Conservation (phyloP, 352 stramenopile species). For the Globisporangium okanoganense region DNA sequence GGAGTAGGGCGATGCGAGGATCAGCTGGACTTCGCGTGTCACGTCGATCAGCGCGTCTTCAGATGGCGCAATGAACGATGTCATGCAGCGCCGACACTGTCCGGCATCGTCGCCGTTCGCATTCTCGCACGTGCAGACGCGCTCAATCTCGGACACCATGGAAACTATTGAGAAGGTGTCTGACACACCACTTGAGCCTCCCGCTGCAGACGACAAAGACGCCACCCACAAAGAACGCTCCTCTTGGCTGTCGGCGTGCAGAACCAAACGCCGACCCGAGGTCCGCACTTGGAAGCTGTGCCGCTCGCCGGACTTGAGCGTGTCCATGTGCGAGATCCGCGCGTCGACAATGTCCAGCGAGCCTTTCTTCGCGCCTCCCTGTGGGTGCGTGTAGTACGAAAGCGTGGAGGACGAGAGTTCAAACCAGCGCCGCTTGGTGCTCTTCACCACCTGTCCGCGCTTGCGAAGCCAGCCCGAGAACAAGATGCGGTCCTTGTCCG, state of each 20-base stretch:
- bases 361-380: slow-evolving; percentile 72
- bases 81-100: slow-evolving; percentile 61
- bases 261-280: slow-evolving; percentile 46
- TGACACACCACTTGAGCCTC: slow-evolving; percentile 21
- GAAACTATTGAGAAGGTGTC: slow-evolving; percentile 17
- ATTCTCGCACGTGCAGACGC: slow-evolving; percentile 57
- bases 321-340: slow-evolving; percentile 60
- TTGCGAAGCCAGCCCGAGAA: slow-evolving; percentile 84
- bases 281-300: slow-evolving; percentile 80
- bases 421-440: slow-evolving; percentile 85
- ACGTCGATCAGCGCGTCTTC: slow-evolving; percentile 74
- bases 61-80: slow-evolving; percentile 78
- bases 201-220: slow-evolving; percentile 56
- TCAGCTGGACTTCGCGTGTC: slow-evolving; percentile 73
- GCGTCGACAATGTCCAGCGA: slow-evolving; percentile 58
- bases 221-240: slow-evolving; percentile 78
- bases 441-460: slow-evolving; percentile 80
- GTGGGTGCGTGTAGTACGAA: slow-evolving; percentile 74
- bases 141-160: slow-evolving; percentile 28
- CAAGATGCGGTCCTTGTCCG: slow-evolving; percentile 50
- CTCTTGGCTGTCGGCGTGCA: slow-evolving; percentile 86
- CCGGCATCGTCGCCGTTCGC: slow-evolving; percentile 22
- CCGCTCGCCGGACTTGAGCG: slow-evolving; percentile 74
- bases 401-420: slow-evolving; percentile 67
- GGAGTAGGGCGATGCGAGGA: slow-evolving; percentile 81